Conservation (phyloP, 192 early-diverging fungal species). For the Umbelopsis sp. region DNA sequence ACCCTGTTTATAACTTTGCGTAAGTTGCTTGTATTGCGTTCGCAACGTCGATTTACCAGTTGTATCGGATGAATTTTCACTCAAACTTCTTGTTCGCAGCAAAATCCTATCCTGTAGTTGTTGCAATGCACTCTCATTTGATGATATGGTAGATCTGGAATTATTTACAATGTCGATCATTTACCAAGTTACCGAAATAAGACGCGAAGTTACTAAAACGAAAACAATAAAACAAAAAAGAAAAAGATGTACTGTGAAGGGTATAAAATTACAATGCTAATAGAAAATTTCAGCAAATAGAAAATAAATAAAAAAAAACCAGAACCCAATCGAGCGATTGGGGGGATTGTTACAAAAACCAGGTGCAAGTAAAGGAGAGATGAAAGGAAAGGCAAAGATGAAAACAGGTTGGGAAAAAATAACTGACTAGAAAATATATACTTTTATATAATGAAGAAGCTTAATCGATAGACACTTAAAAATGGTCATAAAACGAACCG, state of each 20-base stretch:
- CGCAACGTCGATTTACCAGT: background rate
- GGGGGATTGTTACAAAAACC: background rate
- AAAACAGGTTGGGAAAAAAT: background rate
- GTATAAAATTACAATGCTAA: too few relatives aligned
- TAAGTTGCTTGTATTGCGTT: constrained; percentile 8
- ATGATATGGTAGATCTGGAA: background rate
- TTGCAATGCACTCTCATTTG: background rate
- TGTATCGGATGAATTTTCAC: background rate
- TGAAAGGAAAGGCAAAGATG: background rate
- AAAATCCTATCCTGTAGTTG: constrained; percentile 12
- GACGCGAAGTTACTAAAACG: too few relatives aligned
- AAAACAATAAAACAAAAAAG: too few relatives aligned
- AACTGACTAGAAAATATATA: background rate
- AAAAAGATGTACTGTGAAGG: too few relatives aligned
- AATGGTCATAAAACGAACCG: too few relatives aligned
- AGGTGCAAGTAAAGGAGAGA: constrained; percentile 11
- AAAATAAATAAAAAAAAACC: background rate
- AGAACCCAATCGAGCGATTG: background rate
- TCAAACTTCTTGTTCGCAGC: background rate
- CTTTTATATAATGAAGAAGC: background rate
- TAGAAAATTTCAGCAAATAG: too few relatives aligned
- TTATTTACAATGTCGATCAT: constrained; percentile 1
- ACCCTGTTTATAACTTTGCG: background rate
- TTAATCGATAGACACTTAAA: too few relatives aligned
- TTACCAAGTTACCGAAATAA: background rate